phyloP scores from a whole-genome alignment of 805 yeast genomes.

The Debaryomyces tyrocola region DNA sequence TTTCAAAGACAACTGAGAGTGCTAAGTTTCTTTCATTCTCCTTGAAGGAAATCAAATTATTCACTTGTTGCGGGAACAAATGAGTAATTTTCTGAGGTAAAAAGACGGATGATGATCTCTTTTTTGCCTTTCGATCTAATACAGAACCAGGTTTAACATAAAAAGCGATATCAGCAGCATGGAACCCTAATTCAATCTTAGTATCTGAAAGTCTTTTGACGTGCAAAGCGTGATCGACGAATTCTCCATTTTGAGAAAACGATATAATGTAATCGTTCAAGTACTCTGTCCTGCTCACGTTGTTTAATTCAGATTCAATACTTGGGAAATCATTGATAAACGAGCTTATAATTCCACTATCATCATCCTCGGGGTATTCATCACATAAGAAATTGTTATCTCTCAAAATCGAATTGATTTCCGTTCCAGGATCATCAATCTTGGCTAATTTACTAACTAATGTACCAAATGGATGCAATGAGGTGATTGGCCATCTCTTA shows the following conservation, averaged over 20 bases:
- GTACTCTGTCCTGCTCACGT: constrained; percentile 50
- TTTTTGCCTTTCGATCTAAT: constrained; percentile 85
- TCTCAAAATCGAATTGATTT: constrained; percentile 83
- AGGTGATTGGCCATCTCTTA: constrained; percentile 98
- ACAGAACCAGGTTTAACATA: constrained; percentile 70
- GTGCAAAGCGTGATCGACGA: constrained; percentile 79
- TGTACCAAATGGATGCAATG: constrained; percentile 97
- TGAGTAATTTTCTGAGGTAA: constrained; percentile 74
- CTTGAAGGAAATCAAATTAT: constrained; percentile 58
- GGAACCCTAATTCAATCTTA: constrained; percentile 80
- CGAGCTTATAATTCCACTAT: constrained; percentile 6
- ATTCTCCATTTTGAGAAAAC: constrained; percentile 54
- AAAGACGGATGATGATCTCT: constrained; percentile 85
- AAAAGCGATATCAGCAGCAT: constrained; percentile 76
- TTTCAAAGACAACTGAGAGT: constrained; percentile 74
- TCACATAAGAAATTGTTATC: constrained; percentile 83
- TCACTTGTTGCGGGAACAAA: constrained; percentile 67
- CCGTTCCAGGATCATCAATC: constrained; percentile 73
- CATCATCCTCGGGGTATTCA: constrained; percentile 60
- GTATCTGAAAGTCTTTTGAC: constrained; percentile 62
- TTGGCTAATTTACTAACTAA: constrained; percentile 83
- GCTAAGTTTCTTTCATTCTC: constrained; percentile 64
- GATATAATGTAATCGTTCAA: constrained; percentile 63
- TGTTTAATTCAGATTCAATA: constrained; percentile 37
- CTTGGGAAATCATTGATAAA: constrained; percentile 37